Conservation (phyloP, 257 asterid species). For the Avicennia marina region DNA sequence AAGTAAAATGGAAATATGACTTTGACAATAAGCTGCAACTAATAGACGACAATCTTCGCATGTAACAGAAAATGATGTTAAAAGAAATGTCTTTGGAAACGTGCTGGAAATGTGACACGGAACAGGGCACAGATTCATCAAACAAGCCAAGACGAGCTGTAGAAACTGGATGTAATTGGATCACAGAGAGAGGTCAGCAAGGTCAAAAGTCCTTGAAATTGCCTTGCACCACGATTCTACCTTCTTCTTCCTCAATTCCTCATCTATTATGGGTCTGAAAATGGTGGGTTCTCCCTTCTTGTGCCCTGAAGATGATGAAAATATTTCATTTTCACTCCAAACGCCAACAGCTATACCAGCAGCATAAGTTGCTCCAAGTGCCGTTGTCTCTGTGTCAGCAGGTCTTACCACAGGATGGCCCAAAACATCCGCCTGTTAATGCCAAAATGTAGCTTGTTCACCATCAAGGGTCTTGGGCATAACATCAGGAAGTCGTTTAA, state of each 20-base stretch:
- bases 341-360: constrained; percentile 92
- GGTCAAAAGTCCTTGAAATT: constrained; percentile 65
- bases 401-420: constrained; percentile 85
- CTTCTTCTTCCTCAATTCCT: constrained; percentile 67
- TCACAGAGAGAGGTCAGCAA: constrained; percentile 69
- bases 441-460: background rate
- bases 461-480: too few relatives aligned
- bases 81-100: too few relatives aligned
- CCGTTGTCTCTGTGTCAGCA: constrained; percentile 85
- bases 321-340: constrained; percentile 67
- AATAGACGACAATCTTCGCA: too few relatives aligned
- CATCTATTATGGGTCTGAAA: constrained; percentile 48
- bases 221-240: constrained; percentile 93
- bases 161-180: background rate
- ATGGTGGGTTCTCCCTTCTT: constrained; percentile 45
- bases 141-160: background rate
- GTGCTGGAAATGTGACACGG: too few relatives aligned
- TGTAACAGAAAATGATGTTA: too few relatives aligned
- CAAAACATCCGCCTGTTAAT: constrained; percentile 63
- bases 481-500: too few relatives aligned
- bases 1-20: too few relatives aligned
- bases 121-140: too few relatives aligned
- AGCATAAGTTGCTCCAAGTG: constrained; percentile 95
- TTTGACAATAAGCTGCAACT: too few relatives aligned
- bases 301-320: constrained; percentile 39